Evolutionary conservation across 257 asterid genomes (phyloP).

Genomic region (Solanum acaule): DNA sequence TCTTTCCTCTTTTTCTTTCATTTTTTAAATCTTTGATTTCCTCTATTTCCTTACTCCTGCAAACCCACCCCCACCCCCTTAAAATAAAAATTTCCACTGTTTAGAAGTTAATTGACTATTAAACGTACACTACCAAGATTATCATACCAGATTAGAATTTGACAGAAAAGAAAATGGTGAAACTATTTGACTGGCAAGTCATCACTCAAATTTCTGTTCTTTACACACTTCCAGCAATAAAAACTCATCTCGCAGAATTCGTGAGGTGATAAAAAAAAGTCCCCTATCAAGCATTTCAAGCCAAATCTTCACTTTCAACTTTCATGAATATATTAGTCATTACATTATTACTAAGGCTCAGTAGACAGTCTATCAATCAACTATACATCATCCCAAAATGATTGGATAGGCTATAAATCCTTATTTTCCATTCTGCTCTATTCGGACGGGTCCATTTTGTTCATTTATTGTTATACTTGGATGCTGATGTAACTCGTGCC

Average conservation of each 20-base stretch:
- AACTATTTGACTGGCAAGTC: not conserved
- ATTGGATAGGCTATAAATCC: not conserved
- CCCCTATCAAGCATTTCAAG: not conserved
- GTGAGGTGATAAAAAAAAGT: not conserved
- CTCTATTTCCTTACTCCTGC: not conserved
- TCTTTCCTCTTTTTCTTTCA: not conserved
- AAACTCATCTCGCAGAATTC: not conserved
- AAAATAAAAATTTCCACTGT: not conserved
- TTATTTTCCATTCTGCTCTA: not conserved
- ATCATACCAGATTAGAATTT: not conserved
- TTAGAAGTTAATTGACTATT: not conserved
- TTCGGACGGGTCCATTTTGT: not conserved
- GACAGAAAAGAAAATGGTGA: not conserved
- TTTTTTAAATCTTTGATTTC: not conserved
- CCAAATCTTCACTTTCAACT: not conserved
- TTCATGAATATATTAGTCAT: not conserved
- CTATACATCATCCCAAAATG: not conserved
- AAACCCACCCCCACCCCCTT: not conserved
- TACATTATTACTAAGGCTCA: not conserved
- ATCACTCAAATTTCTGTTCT: not conserved
- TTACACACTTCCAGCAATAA: not conserved
- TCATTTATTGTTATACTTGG: not conserved
- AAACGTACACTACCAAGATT: not conserved
- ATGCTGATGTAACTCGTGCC: not conserved
- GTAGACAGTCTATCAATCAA: not conserved